Percentiles rank a stretch among this genome's conserved stretches.
phyloP scores from a whole-genome alignment of 2,329 filamentous ascomycete species.

The Sclerotinia sclerotiorum region DNA sequence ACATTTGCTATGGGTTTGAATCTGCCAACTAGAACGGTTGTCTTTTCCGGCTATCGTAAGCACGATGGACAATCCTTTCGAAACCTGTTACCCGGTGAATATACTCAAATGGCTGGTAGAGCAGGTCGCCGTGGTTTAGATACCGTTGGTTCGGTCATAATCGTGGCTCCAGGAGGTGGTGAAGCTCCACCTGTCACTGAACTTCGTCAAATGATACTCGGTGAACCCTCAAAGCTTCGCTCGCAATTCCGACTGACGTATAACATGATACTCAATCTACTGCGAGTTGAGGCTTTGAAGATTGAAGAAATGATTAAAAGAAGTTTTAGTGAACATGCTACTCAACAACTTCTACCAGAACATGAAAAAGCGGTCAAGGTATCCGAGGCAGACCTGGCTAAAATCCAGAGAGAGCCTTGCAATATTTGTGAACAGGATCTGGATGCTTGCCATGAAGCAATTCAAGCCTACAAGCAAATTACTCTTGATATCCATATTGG shows the following conservation, averaged over 20 bases:
- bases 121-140: conserved; percentile 92
- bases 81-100: conserved; percentile 89
- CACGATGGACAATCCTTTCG: conserved; percentile 91
- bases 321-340: conserved; percentile 97
- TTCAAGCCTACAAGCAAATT: conserved; percentile 76
- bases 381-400: conserved; percentile 86
- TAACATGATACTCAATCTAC: conserved; percentile 97
- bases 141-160: conserved; percentile 89
- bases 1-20: conserved; percentile 99
- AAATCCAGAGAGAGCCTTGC: conserved; percentile 84
- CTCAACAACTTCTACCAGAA: conserved; percentile 88
- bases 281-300: conserved; percentile 93
- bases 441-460: conserved; percentile 76
- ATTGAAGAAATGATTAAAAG: conserved; percentile 99
- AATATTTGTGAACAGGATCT: conserved; percentile 77
- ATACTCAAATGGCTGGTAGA: conserved; percentile 97
- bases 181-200: conserved; percentile 85
- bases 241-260: conserved; percentile 97
- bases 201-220: conserved; percentile 90
- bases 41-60: conserved; percentile 96
- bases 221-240: conserved; percentile 89
- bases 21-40: conserved; percentile 89
- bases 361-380: conserved; percentile 93
- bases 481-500: conserved; percentile 77
- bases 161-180: conserved; percentile 76